phyloP scores from a whole-genome alignment of 1,139 yeast species.

The Torulaspora pretoriensis region DNA sequence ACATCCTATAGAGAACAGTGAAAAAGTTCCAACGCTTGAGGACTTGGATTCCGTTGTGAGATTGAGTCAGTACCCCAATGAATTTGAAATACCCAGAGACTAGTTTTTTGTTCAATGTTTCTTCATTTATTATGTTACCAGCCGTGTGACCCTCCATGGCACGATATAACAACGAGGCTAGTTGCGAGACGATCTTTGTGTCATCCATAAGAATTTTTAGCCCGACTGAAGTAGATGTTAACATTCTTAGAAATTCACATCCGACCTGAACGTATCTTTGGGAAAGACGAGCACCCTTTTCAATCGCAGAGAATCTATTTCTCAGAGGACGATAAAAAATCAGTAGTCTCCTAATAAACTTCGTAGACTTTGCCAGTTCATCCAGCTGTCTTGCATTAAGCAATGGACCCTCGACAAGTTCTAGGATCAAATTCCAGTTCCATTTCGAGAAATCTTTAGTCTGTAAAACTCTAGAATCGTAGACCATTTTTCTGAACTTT shows the following conservation, averaged over 20 bases:
- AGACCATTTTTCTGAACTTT: constrained; percentile 62
- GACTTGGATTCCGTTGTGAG: constrained; percentile 58
- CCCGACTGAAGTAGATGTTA: constrained; percentile 65
- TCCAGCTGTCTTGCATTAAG: constrained; percentile 67
- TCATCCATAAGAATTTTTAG: constrained; percentile 55
- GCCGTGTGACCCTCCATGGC: constrained; percentile 47
- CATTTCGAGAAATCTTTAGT: constrained; percentile 79
- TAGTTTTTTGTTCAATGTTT: constrained; percentile 58
- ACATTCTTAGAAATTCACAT: constrained; percentile 61
- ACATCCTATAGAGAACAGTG: constrained; percentile 70
- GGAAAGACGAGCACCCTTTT: constrained; percentile 48
- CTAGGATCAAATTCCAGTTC: constrained; percentile 77
- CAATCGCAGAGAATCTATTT: constrained; percentile 67
- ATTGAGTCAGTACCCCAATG: constrained; percentile 65
- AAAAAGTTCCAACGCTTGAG: constrained; percentile 81
- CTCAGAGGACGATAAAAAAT: constrained; percentile 92
- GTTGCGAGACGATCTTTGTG: constrained; percentile 76
- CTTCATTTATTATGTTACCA: constrained; percentile 68
- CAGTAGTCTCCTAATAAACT: constrained; percentile 75
- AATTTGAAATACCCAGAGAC: constrained; percentile 75
- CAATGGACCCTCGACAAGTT: constrained; percentile 75
- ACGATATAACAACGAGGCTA: constrained; percentile 85
- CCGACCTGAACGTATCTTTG: constrained; percentile 63
- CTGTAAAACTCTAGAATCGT: constrained; percentile 65
- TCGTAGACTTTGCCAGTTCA: constrained; percentile 74